Base-by-base conservation (phyloP, 106 monocot genomes). In the Dioscorea dumetorum region DNA sequence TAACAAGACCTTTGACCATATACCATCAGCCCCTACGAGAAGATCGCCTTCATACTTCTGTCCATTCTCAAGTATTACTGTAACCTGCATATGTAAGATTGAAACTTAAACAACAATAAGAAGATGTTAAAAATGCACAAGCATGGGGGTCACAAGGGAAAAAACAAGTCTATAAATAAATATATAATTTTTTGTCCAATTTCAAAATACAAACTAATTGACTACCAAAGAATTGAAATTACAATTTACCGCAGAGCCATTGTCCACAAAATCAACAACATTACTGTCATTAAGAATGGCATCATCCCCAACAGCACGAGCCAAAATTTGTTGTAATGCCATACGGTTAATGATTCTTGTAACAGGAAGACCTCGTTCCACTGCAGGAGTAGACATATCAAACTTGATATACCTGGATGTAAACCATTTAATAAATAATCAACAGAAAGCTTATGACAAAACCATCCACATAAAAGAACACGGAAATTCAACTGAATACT, bases 291-390 rank as follows among this genome's bases (percentile, higher is more conserved):
- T 99, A 51, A 93, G 13, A 71, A 99, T 85, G 54, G 67, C 68
- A 56, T 93, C 93, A 73, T 80, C 76, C 18, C 99, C 99, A 68
- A 99, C 89, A 5, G 93, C 89, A 53, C 63, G 68, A 32, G 99
- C 89, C 33, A 99, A 70, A 48, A 93, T 99, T 63, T 93, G 76
- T 70, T 99, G 99, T 72, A 99, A 70, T 22, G 89, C 83, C 93
- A 99, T 99, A 33, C 99, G 93, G 62, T 87, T 99, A 53, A 99
- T 88, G 52, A 99, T 90, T 75, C 99, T 87, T 64, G 99, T 99
- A 12, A 99, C 93, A 23, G 99, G 99, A 65, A 99, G 84, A 10
- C 99, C 99, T 22, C 83, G 77, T 70, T 99, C 99, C 8, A 49
- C 99, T 49, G 99, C 99, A 48, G 99, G 92, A 53, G 87, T 99